Evolutionary conservation across 768 basidiomycete species (phyloP).

Genomic region (Kwoniella newhampshirensis): DNA sequence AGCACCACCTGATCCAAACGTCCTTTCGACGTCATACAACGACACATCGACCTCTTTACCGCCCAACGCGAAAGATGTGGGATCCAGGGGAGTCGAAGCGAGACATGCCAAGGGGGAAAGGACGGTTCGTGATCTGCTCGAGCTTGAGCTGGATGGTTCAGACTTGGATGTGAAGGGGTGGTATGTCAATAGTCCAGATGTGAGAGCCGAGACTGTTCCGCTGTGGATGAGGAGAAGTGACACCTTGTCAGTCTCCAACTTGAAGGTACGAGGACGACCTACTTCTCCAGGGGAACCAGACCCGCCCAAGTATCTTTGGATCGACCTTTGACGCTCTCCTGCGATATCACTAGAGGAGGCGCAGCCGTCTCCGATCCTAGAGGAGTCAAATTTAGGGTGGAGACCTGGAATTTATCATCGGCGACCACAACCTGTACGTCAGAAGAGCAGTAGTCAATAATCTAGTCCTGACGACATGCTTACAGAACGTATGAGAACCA

Average conservation of each 20-base stretch:
- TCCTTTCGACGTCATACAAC: conserved; percentile 48
- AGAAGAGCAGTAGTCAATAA: no score
- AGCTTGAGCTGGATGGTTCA: neutral
- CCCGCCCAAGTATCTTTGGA: conserved; percentile 44
- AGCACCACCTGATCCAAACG: conserved; percentile 25
- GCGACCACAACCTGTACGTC: conserved; percentile 28
- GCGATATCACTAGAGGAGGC: conserved; percentile 32
- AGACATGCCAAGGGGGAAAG: conserved; percentile 32
- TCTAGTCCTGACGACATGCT: neutral
- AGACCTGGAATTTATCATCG: conserved; percentile 36
- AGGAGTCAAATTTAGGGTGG: conserved; percentile 21
- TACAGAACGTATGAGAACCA: neutral
- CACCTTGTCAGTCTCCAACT: no score
- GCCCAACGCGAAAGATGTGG: conserved; percentile 38
- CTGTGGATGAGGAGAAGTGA: no score
- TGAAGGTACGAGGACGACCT: conserved; percentile 5
- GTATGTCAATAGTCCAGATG: conserved; percentile 19
- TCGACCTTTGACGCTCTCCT: conserved; percentile 29
- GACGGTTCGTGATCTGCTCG: conserved; percentile 11
- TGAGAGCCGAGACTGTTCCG: conserved; percentile 33
- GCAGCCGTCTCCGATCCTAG: conserved; percentile 20
- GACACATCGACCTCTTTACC: conserved; percentile 52
- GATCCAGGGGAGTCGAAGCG: conserved; percentile 19
- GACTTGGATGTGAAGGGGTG: conserved; percentile 5
- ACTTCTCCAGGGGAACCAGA: conserved; percentile 31